Evolutionary conservation across 73 alveolate species (phyloP).

Genomic region (Paramecium octaurelia): DNA sequence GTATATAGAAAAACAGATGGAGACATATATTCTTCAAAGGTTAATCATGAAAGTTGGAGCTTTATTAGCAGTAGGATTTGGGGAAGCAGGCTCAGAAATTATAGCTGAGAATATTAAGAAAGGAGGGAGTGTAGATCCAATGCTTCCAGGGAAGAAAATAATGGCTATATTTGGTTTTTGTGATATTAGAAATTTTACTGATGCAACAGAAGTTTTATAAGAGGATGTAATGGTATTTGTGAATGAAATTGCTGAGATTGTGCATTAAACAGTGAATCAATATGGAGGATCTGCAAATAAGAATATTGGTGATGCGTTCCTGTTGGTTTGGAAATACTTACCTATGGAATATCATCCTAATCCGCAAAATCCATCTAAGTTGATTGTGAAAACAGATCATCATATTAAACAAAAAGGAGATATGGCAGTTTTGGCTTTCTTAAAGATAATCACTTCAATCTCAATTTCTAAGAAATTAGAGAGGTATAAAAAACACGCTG

Average conservation of each 20-base stretch:
- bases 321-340: slow-evolving; percentile 93
- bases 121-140: slow-evolving; percentile 94
- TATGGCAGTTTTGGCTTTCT: slow-evolving; percentile 68
- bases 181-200: slow-evolving; percentile 96
- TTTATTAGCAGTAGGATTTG: slow-evolving; percentile 94
- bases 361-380: slow-evolving; percentile 66
- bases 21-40: slow-evolving; percentile 88
- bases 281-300: slow-evolving; percentile 96
- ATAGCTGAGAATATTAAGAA: slow-evolving; percentile 91
- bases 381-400: slow-evolving; percentile 56
- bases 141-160: slow-evolving; percentile 93
- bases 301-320: slow-evolving; percentile 97
- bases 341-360: slow-evolving; percentile 75
- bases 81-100: slow-evolving; percentile 98
- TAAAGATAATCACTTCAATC: slow-evolving; percentile 76
- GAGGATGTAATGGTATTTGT: slow-evolving; percentile 95
- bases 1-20: slow-evolving; percentile 64
- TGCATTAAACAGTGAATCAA: slow-evolving; percentile 82
- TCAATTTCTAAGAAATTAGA: slow-evolving; percentile 67
- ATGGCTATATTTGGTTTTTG: slow-evolving; percentile 97
- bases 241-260: slow-evolving; percentile 96
- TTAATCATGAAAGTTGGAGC: slow-evolving; percentile 95
- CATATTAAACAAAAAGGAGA: slow-evolving; percentile 64
- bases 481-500: slow-evolving; percentile 78
- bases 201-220: slow-evolving; percentile 95